phyloP scores from a whole-genome alignment of 345 rosid genomes.

The Melaleuca alternifolia region DNA sequence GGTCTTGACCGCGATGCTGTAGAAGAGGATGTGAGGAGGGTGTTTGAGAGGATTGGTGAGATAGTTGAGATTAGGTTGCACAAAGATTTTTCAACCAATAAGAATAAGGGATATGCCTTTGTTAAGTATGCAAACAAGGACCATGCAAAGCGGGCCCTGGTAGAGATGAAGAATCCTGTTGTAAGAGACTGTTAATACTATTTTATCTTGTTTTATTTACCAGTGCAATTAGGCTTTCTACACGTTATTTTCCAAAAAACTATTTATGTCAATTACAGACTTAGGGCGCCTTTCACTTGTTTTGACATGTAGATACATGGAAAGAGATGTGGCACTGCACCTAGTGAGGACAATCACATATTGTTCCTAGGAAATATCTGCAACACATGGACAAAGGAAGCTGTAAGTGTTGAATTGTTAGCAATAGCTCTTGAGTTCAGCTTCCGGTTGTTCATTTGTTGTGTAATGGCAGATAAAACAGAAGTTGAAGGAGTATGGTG shows the following conservation, averaged over 20 bases:
- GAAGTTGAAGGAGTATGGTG: constrained; percentile 43
- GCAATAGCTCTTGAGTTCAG: background rate
- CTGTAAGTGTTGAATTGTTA: constrained; percentile 29
- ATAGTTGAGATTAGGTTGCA: constrained; percentile 47
- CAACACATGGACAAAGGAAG: constrained; percentile 67
- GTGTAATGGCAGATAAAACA: constrained; percentile 35
- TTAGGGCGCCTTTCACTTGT: background rate
- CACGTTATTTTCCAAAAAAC: background rate
- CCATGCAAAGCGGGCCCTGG: constrained; percentile 43
- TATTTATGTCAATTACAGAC: background rate
- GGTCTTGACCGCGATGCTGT: constrained; percentile 49
- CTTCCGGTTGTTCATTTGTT: background rate
- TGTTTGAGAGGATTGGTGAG: constrained; percentile 49
- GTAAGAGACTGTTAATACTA: constrained; percentile 8
- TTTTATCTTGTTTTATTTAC: background rate
- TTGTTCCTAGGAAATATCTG: constrained; percentile 56
- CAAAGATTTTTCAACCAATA: constrained; percentile 27
- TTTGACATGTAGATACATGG: constrained; percentile 34
- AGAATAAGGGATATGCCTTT: constrained; percentile 58
- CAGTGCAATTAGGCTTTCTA: background rate
- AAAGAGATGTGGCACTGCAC: constrained; percentile 56
- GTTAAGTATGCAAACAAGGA: constrained; percentile 49
- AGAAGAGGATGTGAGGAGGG: constrained; percentile 46
- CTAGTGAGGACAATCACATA: constrained; percentile 57
- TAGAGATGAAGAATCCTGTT: constrained; percentile 56